A percentile compares a stretch with the other conserved stretches of the same genome.
Conservation (phyloP, 2,329 filamentous ascomycete genomes). For the Ploettnerulaceae sp. region DNA sequence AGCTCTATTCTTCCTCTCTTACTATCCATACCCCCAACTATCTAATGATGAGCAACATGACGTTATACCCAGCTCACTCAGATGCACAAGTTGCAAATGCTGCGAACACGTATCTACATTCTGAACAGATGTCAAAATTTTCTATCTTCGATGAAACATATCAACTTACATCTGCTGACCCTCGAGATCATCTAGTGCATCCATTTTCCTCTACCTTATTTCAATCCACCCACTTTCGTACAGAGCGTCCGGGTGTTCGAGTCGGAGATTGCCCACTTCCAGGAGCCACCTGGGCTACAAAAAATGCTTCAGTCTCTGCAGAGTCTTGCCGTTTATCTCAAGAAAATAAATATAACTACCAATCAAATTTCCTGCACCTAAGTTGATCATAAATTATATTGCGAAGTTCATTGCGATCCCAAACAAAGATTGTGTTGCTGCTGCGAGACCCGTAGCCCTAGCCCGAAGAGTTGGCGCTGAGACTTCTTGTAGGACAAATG, state of each 20-base stretch:
- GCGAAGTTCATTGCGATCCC: constrained; percentile 45
- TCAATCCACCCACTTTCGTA: too few species aligned
- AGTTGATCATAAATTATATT: constrained; percentile 43
- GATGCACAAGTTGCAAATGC: constrained; percentile 82
- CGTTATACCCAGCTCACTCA: constrained; percentile 99
- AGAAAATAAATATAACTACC: constrained; percentile 41
- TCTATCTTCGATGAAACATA: background rate
- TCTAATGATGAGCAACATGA: constrained; percentile 74
- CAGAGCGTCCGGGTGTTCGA: background rate
- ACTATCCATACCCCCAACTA: background rate
- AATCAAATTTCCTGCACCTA: constrained; percentile 33
- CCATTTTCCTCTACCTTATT: background rate
- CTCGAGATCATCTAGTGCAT: background rate
- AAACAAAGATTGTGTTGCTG: constrained; percentile 37
- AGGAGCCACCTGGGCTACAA: constrained; percentile 41
- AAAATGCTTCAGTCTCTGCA: constrained; percentile 77
- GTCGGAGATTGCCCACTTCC: constrained; percentile 19
- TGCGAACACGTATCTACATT: constrained; percentile 71
- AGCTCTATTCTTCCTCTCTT: background rate
- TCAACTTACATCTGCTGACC: constrained; percentile 4
- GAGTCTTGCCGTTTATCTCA: constrained; percentile 72
- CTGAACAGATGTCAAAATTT: constrained; percentile 33
- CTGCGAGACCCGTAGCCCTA: constrained; percentile 38
- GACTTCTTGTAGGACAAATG: constrained; percentile 39
- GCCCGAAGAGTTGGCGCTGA: constrained; percentile 36